Percentiles rank a stretch among this genome's conserved stretches.
Evolutionary conservation across 1,139 yeast species (phyloP).

Genomic region (Debaryomycetaceae sp.): DNA sequence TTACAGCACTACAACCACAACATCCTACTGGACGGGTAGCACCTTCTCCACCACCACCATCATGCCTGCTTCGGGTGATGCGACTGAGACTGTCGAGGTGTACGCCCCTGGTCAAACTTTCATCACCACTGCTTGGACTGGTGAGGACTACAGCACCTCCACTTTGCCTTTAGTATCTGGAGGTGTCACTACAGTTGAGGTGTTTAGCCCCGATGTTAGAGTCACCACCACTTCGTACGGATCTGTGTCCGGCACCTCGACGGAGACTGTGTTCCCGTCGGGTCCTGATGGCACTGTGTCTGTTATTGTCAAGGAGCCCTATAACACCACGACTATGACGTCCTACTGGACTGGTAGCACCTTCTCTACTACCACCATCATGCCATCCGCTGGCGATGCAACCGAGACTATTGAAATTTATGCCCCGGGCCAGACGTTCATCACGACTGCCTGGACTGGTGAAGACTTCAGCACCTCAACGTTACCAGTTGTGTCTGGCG

Average conservation of each 20-base stretch:
- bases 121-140: constrained; percentile 5
- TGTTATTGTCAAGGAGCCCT: constrained; percentile 2
- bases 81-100: too few species aligned
- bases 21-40: neutral
- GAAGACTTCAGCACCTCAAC: constrained; percentile 7
- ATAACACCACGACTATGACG: neutral
- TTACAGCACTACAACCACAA: neutral
- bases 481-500: constrained; percentile 1
- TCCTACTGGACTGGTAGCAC: neutral
- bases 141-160: constrained; percentile 1
- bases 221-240: constrained; percentile 1
- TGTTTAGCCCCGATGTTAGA: constrained; percentile 2
- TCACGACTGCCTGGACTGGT: constrained; percentile 12
- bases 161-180: constrained; percentile 2
- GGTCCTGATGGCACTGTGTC: constrained; percentile 6
- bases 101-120: too few species aligned
- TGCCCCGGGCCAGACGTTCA: constrained; percentile 10
- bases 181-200: constrained; percentile 3
- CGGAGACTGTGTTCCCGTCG: constrained; percentile 1
- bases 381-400: neutral
- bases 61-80: too few species aligned
- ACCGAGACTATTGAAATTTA: constrained; percentile 7
- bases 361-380: neutral
- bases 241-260: constrained; percentile 4
- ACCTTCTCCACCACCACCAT: neutral